A percentile compares a stretch with the other conserved stretches of the same genome.
These are phyloP conservation scores for Diddensiella santjacobensis DNA, from an alignment of 805 yeast species.

Conservation along the genomic window DNA sequence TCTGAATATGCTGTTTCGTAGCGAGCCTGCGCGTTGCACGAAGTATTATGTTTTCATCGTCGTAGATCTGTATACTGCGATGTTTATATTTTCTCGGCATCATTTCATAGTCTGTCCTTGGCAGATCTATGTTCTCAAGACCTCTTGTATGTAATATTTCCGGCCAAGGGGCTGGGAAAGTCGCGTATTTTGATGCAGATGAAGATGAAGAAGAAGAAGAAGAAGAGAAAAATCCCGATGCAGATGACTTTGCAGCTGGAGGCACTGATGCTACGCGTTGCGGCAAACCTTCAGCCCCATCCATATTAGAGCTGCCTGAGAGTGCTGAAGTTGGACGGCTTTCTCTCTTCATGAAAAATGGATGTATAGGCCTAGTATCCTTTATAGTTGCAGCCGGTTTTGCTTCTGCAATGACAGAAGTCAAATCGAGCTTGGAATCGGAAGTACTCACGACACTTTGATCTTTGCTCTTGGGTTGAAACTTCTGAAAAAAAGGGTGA, in stretches of 20 bases:
- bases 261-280: neutral
- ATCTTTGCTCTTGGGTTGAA: neutral
- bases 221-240: neutral
- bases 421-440: no score
- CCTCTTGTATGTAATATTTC: neutral
- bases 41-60: slow-evolving; percentile 9
- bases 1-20: neutral
- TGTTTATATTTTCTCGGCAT: neutral
- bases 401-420: neutral
- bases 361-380: slow-evolving; percentile 5
- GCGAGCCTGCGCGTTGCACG: neutral
- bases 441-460: no score
- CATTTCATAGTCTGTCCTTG: neutral
- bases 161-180: neutral
- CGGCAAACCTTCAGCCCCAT: neutral
- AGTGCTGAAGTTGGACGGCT: neutral
- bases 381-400: neutral
- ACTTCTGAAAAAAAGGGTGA: slow-evolving; percentile 14
- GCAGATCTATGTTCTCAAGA: neutral
- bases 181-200: neutral
- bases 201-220: neutral
- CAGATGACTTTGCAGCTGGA: neutral
- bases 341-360: slow-evolving; percentile 3
- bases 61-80: neutral
- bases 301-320: neutral